Evolutionary conservation across 2,329 filamentous ascomycete genomes (phyloP), one percentile per base, ranked within the genome.

Genomic region (Boeremia exigua): DNA sequence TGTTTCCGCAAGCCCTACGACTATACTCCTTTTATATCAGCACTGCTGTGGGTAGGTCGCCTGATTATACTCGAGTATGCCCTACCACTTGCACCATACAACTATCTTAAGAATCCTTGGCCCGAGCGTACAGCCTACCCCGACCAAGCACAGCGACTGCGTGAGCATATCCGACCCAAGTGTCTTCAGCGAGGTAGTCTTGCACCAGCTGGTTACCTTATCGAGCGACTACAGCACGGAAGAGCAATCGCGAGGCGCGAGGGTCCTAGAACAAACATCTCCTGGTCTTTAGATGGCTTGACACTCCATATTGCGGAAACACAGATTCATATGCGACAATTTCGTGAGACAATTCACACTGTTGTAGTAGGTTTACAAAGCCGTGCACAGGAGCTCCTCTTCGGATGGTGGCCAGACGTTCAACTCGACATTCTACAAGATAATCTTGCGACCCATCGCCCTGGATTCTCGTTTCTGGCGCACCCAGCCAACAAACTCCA

Each of bases 401-500:
- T 55, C 25, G 29, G 19, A 7, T 55, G 17, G 52, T 55, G 33
- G 52, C 52, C 32, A 19, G 46, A 55, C 28, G 23, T 55, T 7
- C 10, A 36, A 28, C 30, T 53, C 9, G 6, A 42, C 19, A 7
- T 8, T 7, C 5, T 53, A 14, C 33, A 49, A 7, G 49, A 57
- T 37, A 32, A 58, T 54, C 54, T 52, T 48, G 39, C 45, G n/a
- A 56, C 28, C 19, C 15, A 57, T 33, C 44, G 44, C 32, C 54
- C 12, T 28, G 40, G 46, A n/a, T 56, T 42, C 28, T 56, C 34
- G 12, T 56, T 56, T 38, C 34, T 50, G 45, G 33, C 33, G 33
- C 17, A 56, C 17, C 46, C 46, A 15, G 40, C 33, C n/a, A 56
- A 56, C 39, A 50, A 56, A 29, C 42, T 51, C 19, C 34, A 54